These are phyloP conservation scores for Lepidium campestre DNA, from an alignment of 441 rosid species.

Conservation along the genomic window DNA sequence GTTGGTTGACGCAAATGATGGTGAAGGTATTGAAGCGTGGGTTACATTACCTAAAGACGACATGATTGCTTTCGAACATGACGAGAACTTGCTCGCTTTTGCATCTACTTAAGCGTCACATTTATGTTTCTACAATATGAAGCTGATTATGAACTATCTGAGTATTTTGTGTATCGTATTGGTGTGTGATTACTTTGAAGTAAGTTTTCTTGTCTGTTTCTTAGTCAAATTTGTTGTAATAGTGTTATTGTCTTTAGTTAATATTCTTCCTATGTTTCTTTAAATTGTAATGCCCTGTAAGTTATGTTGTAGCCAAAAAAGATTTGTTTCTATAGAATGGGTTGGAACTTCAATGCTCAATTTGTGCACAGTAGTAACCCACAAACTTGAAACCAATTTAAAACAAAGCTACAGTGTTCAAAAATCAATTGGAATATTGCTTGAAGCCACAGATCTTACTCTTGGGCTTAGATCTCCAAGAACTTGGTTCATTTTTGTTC, in stretches of 20 bases:
- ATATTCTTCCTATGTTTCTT: too few relatives aligned
- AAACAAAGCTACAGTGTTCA: neutral
- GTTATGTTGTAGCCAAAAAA: too few relatives aligned
- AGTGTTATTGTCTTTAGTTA: too few relatives aligned
- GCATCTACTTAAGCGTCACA: neutral
- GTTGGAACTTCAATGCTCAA: constrained; percentile 18
- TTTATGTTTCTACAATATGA: neutral
- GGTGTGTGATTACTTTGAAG: too few relatives aligned
- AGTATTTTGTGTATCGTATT: neutral
- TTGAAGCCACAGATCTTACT: constrained; percentile 1
- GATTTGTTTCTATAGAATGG: constrained; percentile 6
- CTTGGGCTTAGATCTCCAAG: neutral
- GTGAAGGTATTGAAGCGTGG: constrained; percentile 16
- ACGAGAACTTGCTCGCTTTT: neutral
- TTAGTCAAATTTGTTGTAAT: too few relatives aligned
- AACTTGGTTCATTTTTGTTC: constrained; percentile 6
- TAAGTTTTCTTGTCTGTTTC: too few relatives aligned
- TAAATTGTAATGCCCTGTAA: too few relatives aligned
- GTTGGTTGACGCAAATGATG: constrained; percentile 9
- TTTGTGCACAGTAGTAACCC: constrained; percentile 11
- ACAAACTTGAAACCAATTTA: constrained; percentile 7
- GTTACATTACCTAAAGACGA: neutral
- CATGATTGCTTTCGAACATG: constrained; percentile 13
- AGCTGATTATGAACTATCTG: neutral
- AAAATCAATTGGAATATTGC: constrained; percentile 7